Evolutionary conservation across 768 basidiomycete genomes (phyloP).

Genomic region (Auriscalpium microsporum): DNA sequence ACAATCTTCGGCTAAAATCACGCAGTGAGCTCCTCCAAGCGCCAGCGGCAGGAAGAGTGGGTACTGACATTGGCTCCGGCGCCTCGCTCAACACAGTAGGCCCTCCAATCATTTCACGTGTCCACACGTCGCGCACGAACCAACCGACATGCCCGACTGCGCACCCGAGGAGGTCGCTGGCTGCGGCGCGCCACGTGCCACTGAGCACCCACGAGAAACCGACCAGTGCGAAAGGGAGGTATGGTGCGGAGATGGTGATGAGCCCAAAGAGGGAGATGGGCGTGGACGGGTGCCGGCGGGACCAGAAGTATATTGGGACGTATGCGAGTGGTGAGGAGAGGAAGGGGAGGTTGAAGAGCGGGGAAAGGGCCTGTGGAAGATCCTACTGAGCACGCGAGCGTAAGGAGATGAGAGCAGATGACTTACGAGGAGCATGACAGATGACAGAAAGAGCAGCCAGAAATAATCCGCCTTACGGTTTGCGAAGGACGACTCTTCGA

Average conservation of each 20-base stretch:
- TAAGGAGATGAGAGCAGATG: not conserved
- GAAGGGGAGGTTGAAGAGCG: conserved; percentile 86
- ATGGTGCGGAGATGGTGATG: conserved; percentile 90
- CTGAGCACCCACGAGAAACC: conserved; percentile 78
- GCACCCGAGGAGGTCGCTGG: conserved; percentile 76
- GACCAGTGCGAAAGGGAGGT: conserved; percentile 88
- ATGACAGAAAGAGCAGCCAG: conserved; percentile 83
- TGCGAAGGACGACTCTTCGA: conserved; percentile 94
- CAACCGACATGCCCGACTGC: conserved; percentile 81
- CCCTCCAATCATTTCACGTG: conserved; percentile 78
- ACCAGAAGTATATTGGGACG: conserved; percentile 97
- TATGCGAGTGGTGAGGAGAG: conserved; percentile 90
- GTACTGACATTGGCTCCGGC: conserved; percentile 57
- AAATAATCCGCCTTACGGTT: conserved; percentile 90
- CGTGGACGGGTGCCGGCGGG: conserved; percentile 84
- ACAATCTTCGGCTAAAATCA: conserved; percentile 42
- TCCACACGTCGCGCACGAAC: conserved; percentile 83
- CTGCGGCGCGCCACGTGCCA: conserved; percentile 78
- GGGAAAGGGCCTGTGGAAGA: conserved; percentile 57
- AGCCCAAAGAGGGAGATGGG: conserved; percentile 96
- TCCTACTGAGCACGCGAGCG: not conserved
- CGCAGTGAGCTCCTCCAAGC: too few relatives aligned
- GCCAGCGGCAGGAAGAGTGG: too few relatives aligned
- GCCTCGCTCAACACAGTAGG: conserved; percentile 64
- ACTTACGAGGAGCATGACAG: conserved; percentile 78